Percentiles rank a stretch among this genome's conserved stretches.
Conservation (phyloP, 2,329 filamentous ascomycete species). For the Helotiales sp. region DNA sequence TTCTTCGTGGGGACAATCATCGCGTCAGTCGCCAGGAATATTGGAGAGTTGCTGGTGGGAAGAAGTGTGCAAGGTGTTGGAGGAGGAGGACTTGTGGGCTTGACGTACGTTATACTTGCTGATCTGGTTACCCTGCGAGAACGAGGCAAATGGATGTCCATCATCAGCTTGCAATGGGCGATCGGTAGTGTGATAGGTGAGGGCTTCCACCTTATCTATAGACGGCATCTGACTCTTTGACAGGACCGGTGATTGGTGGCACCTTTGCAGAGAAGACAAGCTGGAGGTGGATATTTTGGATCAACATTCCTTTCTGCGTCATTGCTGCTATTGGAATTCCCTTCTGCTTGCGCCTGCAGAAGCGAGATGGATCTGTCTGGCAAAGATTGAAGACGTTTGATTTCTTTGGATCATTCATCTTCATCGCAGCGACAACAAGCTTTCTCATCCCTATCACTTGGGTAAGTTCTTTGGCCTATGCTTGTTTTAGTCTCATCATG, state of each 20-base stretch:
- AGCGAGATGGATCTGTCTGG: conserved; percentile 22
- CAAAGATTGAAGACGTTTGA: conserved; percentile 45
- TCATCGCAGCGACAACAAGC: conserved; percentile 56
- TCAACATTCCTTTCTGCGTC: conserved; percentile 29
- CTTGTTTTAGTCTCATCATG: neutral
- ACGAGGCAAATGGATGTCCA: conserved; percentile 39
- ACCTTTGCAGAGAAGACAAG: conserved; percentile 40
- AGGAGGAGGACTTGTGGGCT: conserved; percentile 47
- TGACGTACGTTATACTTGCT: conserved; percentile 36
- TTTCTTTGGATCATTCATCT: conserved; percentile 61
- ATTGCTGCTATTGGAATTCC: conserved; percentile 25
- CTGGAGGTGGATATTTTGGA: conserved; percentile 33
- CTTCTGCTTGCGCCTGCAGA: conserved; percentile 24
- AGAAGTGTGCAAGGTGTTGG: conserved; percentile 48
- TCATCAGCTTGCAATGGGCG: conserved; percentile 28
- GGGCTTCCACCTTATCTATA: neutral
- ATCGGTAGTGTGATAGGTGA: conserved; percentile 34
- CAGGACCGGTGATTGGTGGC: conserved; percentile 39
- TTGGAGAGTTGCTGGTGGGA: conserved; percentile 33
- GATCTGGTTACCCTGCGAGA: conserved; percentile 46
- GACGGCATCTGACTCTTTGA: neutral
- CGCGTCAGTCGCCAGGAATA: conserved; percentile 31
- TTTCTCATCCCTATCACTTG: conserved; percentile 63
- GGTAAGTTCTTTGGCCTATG: conserved; percentile 35
- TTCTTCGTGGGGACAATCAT: conserved; percentile 34